Evolutionary conservation across 1,139 yeast genomes (phyloP).

Genomic region (Taphrina wiesneri): DNA sequence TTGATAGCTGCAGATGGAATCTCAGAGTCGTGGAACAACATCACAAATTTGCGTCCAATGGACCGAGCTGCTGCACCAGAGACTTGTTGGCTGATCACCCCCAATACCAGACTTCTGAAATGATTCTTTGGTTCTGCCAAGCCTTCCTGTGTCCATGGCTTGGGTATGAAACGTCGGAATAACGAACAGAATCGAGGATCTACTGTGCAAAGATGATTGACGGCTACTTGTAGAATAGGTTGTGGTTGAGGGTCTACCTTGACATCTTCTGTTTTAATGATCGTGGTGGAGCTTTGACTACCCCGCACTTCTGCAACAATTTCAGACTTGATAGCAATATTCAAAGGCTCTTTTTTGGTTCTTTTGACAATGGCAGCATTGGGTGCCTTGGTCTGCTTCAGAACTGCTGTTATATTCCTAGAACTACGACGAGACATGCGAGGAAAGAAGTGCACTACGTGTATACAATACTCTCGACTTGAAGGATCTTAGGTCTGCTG

Average conservation of each 20-base stretch:
- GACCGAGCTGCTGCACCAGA: conserved; percentile 80
- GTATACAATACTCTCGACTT: background rate
- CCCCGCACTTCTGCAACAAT: background rate
- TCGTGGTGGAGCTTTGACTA: background rate
- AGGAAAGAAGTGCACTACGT: background rate
- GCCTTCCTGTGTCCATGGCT: conserved; percentile 34
- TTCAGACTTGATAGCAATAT: background rate
- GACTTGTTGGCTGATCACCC: conserved; percentile 60
- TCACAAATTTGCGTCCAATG: conserved; percentile 56
- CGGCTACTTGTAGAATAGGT: conserved; percentile 3
- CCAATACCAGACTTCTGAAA: conserved; percentile 18
- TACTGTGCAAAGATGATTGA: conserved; percentile 16
- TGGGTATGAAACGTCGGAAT: conserved; percentile 35
- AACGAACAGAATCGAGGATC: conserved; percentile 39
- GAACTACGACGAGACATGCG: conserved; percentile 14
- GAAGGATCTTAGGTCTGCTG: background rate
- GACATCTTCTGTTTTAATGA: background rate
- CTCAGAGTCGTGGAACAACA: conserved; percentile 44
- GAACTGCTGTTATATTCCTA: background rate
- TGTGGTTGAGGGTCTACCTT: background rate
- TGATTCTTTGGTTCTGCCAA: conserved; percentile 38
- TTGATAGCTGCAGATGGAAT: background rate
- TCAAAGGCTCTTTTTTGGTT: background rate
- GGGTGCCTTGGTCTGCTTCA: conserved; percentile 11
- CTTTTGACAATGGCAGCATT: background rate